These are phyloP conservation scores for Mortierella sp. DNA, from an alignment of 371 early-diverging fungal species.

Conservation along the genomic window DNA sequence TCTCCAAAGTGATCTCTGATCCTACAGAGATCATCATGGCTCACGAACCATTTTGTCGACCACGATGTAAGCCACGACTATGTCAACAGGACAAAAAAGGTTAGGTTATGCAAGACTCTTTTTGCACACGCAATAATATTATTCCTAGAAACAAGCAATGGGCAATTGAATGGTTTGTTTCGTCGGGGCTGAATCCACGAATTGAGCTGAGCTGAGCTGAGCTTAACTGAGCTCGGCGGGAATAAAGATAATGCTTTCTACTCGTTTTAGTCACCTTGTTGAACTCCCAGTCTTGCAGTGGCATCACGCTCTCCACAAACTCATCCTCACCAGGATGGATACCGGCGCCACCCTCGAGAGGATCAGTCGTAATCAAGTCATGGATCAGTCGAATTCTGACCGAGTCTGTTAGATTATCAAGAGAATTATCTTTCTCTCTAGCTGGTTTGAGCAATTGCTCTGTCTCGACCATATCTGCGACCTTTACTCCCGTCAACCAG, in stretches of 20 bases:
- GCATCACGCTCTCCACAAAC: slow-evolving; percentile 77
- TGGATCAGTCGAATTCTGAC: slow-evolving; percentile 81
- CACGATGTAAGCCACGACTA: slow-evolving; percentile 82
- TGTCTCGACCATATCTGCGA: slow-evolving; percentile 16
- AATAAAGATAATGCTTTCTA: neutral
- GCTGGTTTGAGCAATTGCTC: slow-evolving; percentile 33
- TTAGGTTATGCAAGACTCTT: neutral
- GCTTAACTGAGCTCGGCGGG: neutral
- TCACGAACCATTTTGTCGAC: slow-evolving; percentile 82
- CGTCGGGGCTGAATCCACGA: neutral
- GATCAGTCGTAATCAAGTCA: slow-evolving; percentile 73
- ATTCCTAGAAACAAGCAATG: slow-evolving; percentile 15
- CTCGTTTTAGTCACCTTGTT: slow-evolving; percentile 65
- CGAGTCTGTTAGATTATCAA: slow-evolving; percentile 67
- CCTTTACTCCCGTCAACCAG: slow-evolving; percentile 69
- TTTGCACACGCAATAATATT: slow-evolving; percentile 16
- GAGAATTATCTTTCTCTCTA: slow-evolving; percentile 23
- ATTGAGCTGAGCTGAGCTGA: neutral
- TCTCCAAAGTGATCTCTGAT: slow-evolving; percentile 90
- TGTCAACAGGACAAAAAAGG: neutral
- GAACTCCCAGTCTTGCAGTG: slow-evolving; percentile 81
- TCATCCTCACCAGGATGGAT: slow-evolving; percentile 66
- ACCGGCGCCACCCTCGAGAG: slow-evolving; percentile 79
- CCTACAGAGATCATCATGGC: slow-evolving; percentile 69
- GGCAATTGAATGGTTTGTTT: neutral